These are phyloP conservation scores for Suillus americanus DNA, from an alignment of 768 basidiomycete genomes.

Conservation along the genomic window DNA sequence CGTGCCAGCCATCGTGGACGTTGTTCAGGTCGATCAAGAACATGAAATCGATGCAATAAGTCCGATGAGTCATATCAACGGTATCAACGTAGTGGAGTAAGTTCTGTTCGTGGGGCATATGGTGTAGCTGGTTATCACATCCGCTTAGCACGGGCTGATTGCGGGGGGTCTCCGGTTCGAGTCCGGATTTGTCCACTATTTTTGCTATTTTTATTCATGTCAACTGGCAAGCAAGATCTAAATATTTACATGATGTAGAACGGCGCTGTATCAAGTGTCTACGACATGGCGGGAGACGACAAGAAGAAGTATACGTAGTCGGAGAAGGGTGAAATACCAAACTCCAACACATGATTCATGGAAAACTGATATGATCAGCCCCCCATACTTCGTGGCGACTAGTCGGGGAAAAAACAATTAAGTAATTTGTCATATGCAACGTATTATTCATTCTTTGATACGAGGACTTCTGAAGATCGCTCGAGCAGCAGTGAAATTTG, in stretches of 20 bases:
- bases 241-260: too few relatives aligned
- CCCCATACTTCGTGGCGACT: too few relatives aligned
- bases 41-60: not conserved
- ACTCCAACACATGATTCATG: too few relatives aligned
- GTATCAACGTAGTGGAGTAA: not conserved
- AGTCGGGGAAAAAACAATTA: too few relatives aligned
- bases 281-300: too few relatives aligned
- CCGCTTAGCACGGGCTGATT: conserved; percentile 37
- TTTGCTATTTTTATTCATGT: conserved; percentile 12
- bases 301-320: too few relatives aligned
- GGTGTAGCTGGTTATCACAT: conserved; percentile 42
- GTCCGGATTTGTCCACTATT: conserved; percentile 39
- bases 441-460: too few relatives aligned
- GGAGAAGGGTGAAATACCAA: too few relatives aligned
- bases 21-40: not conserved
- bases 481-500: not conserved
- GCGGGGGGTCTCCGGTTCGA: conserved; percentile 42
- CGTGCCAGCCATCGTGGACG: conserved; percentile 14
- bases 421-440: too few relatives aligned
- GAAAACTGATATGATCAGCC: too few relatives aligned
- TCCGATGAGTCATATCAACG: not conserved
- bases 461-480: not conserved
- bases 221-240: too few relatives aligned
- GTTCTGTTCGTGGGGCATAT: conserved; percentile 26
- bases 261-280: too few relatives aligned